A percentile compares a stretch with the other conserved stretches of the same genome.
These are phyloP conservation scores for Byssochlamys sp. DNA, from an alignment of 2,329 filamentous ascomycete species.

Conservation along the genomic window DNA sequence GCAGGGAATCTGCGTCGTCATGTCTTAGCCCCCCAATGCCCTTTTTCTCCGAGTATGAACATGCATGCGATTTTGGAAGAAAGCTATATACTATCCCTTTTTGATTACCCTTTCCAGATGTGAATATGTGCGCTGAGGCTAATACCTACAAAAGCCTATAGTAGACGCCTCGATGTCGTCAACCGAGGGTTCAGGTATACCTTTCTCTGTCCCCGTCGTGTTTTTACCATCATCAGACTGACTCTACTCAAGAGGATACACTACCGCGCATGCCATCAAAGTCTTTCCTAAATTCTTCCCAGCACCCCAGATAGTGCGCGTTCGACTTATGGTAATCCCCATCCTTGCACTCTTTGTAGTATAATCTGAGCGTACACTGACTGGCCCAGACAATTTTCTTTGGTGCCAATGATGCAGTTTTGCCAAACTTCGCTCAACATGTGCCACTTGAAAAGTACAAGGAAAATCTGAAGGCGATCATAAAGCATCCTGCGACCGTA, in stretches of 20 bases:
- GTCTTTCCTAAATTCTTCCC: slow-evolving; percentile 64
- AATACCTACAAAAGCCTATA: slow-evolving; percentile 49
- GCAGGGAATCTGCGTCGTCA: background rate
- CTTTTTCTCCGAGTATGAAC: background rate
- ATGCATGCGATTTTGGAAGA: background rate
- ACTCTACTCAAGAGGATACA: slow-evolving; percentile 56
- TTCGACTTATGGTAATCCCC: slow-evolving; percentile 34
- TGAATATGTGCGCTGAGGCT: background rate
- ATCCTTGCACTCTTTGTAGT: background rate
- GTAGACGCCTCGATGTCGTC: slow-evolving; percentile 70
- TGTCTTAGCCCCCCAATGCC: background rate
- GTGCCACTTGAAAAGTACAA: slow-evolving; percentile 68
- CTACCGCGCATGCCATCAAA: slow-evolving; percentile 62
- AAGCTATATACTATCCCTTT: background rate
- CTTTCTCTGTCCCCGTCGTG: background rate
- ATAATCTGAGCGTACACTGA: background rate
- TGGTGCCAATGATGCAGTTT: slow-evolving; percentile 79
- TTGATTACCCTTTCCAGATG: background rate
- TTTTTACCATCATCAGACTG: slow-evolving; percentile 1
- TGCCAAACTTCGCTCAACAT: slow-evolving; percentile 62
- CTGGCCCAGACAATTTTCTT: slow-evolving; percentile 60
- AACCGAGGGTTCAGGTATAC: slow-evolving; percentile 67
- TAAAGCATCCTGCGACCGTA: slow-evolving; percentile 59
- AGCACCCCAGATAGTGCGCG: slow-evolving; percentile 44
- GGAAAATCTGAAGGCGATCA: slow-evolving; percentile 60